phyloP scores from a whole-genome alignment of 2,329 filamentous ascomycete species.

The Pseudocercospora fuligena region DNA sequence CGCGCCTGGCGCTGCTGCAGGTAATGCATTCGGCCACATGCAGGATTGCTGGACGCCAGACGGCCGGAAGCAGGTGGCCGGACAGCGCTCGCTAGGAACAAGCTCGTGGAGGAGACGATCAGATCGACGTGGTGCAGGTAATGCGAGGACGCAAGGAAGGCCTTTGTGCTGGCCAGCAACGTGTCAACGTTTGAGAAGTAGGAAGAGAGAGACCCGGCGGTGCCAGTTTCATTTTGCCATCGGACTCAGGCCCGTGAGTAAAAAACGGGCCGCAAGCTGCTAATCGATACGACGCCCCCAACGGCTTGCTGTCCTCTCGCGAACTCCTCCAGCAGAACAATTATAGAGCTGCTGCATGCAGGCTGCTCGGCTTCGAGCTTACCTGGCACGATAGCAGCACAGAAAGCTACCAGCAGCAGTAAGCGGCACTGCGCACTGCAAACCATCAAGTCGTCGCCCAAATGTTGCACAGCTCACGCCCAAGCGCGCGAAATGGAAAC shows the following conservation, averaged over 20 bases:
- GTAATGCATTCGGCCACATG: background rate
- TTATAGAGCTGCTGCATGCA: too few species aligned
- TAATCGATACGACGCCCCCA: too few species aligned
- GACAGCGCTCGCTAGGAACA: background rate
- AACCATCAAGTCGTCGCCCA: background rate
- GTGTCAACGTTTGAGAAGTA: background rate
- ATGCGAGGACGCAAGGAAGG: background rate
- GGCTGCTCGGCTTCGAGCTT: too few species aligned
- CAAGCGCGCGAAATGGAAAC: background rate
- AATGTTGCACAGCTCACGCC: background rate
- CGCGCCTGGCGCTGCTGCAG: slow-evolving; percentile 6
- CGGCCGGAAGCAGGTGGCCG: background rate
- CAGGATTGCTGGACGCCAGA: background rate
- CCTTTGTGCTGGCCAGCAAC: background rate
- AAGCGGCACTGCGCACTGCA: too few species aligned
- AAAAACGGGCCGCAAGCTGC: too few species aligned
- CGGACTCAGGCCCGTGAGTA: background rate
- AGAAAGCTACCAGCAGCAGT: too few species aligned
- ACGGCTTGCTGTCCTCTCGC: too few species aligned
- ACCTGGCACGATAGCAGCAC: too few species aligned
- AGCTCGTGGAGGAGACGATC: slow-evolving; percentile 6
- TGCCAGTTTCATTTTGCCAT: background rate
- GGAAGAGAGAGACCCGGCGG: background rate
- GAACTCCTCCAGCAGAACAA: too few species aligned
- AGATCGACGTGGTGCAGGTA: background rate